Base-by-base conservation (phyloP, 1,139 yeast species). In the Protomyces gravidus region DNA sequence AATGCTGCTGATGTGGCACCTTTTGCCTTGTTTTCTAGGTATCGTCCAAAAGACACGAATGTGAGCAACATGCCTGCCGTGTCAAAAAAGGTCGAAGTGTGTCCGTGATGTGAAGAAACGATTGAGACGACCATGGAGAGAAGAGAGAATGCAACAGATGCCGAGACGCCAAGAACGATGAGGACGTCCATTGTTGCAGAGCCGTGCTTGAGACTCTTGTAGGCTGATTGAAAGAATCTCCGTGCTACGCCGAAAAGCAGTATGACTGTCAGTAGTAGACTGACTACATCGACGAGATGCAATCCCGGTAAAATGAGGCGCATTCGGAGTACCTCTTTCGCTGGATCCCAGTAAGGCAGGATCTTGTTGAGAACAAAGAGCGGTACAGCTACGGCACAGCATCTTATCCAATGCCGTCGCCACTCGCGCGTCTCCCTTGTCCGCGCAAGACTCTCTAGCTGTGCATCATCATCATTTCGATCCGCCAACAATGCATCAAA, bases 101-200 rank as follows among this genome's bases (percentile, higher is more conserved):
- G 78, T 45, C 63, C 63, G 1, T 64, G 42, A 19, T 69, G 70
- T 71, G 66, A 69, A 59, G 78, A 77, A 68, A 64, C 69, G 68
- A 74, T 67, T 25, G 76, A 79, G 59, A 76, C 71, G 2, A 76
- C 59, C 64, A 82, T 81, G 0, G 94, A 79, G 26, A 83, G 71
- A 0, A 86, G 68, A 0, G 97, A 89, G 68, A 88, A 92, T 15
- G 76, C 63, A 68, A 83, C 92, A 2, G 97, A 87, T 30, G 87
- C 82, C 55, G 85, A 75, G 0, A 97, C 89, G 2, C 97, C 89
- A 30, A 87, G 76, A 61, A 87, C 83, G 39, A 94, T 92, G 63
- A 94, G 77, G 1, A 90, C 89, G 71, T 94, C 98, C 98, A 94
- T 94, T 21, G 94, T 89, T n/a, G 97, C 96, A 51, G 86, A 78